Evolutionary conservation across 176 grass and related monocot species (phyloP), one percentile per base, ranked within the genome.

Genomic region (Miscanthus lutarioriparius): DNA sequence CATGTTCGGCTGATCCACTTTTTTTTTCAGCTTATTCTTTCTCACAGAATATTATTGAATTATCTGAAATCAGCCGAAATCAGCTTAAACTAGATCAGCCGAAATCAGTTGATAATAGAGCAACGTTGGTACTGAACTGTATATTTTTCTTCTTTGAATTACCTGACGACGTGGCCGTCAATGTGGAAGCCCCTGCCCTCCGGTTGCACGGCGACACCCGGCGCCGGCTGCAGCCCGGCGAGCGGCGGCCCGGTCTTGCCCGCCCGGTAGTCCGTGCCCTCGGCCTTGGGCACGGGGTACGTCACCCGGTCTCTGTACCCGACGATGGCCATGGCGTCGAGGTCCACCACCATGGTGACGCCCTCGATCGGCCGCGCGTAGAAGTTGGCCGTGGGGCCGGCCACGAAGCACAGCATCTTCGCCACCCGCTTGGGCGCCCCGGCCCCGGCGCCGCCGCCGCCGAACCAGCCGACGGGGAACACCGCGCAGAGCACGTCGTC

Each of bases 241-340:
- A 17, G 47, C 47, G 47, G 47, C 36, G 73, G 83, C 32, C 75
- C 64, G 14, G 61, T 19, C 71, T 82, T 80, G 17, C 19, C 64
- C 0, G 82, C 73, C 3, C 89, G 77, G 87, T 90, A 97, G 39
- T 97, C 89, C 32, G 94, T 97, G 36, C 87, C 91, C 10, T 70
- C 65, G 26, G 89, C 89, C 72, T 77, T 86, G 39, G 91, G 91
- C 67, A 97, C 91, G 1, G 94, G 87, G 43, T 84, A 45, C 25
- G 22, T 0, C 76, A 75, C 89, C 74, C 85, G 63, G 61, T 97
- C 89, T 36, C 53, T 67, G 75, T 86, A 97, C 47, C 61, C 85
- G 22, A 97, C 82, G 75, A 97, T 91, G 85, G 86, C 79, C 94
- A 94, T 86, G 11, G 22, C 14, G 75, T 97, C 94, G 82, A 97